Evolutionary conservation across 306 rosid genomes (phyloP), one percentile per base, ranked within the genome.

Genomic region (Medicago arabica): DNA sequence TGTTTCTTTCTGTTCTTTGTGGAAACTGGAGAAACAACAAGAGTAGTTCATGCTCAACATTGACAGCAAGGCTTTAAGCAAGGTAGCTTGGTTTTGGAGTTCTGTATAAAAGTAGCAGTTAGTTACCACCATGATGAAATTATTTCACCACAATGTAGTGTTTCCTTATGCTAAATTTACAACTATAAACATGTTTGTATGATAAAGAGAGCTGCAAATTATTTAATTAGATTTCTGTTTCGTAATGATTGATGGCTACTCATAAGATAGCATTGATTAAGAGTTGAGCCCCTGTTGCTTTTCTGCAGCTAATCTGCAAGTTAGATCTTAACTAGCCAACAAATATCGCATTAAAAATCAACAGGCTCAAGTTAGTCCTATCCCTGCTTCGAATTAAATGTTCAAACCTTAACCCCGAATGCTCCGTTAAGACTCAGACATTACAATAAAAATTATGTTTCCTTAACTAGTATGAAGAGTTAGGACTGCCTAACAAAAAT

Each of bases 1-100:
- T 44, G 95, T 91, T 77, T 91, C 92, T 4, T 94, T 94, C 84
- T 88, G 92, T 67, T 87, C 96, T 18, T 36, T 90, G 68, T 94
- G 98, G 97, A 92, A 88, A 83, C 46, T 79, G 83, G 76, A 71
- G 44, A 69, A 81, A 79, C 18, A 47, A 23, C 19, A 16, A 75
- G 4, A 79, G 57, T 65, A 2, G 69, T 23, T 81, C 58, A 71
- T 53, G 75, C 44, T 83, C 82, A 18, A 62, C 71, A 59, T 69
- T 72, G 60, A 67, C 72, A 67, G 19, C 72, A 67, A 8, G 21
- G n/a, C 28, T 64, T 16, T 64, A 64, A 3, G 23, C 44, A 36
- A 36, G 8, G 46, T 34, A 38, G 34, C 13, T 65, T 65, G 71
- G 43, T 62, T 23, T 62, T n/a, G 19, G 47, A 36, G 67, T 61